Evolutionary conservation across 2,329 filamentous ascomycete species (phyloP).

Genomic region (Nothomitra cinnamomea): DNA sequence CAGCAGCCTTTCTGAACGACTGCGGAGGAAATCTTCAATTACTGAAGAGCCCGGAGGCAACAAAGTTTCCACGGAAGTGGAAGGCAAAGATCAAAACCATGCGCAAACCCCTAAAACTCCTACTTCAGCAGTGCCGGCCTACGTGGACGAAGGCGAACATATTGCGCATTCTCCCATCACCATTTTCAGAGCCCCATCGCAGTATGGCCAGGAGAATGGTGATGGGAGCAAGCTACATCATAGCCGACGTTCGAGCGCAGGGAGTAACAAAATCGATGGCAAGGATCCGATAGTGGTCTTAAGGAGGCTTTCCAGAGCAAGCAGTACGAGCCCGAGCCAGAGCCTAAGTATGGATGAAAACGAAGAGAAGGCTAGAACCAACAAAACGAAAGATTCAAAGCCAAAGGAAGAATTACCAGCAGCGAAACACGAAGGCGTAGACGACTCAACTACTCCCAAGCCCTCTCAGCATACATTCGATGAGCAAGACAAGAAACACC

Average conservation of each 20-base stretch:
- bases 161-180: neutral
- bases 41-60: neutral
- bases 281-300: constrained; percentile 29
- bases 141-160: neutral
- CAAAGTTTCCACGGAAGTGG: neutral
- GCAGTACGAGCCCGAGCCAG: constrained; percentile 29
- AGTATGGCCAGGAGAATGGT: neutral
- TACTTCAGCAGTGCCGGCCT: neutral
- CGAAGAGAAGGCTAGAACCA: constrained; percentile 4
- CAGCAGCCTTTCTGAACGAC: neutral
- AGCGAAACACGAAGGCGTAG: neutral
- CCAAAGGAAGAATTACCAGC: neutral
- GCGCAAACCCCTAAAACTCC: neutral
- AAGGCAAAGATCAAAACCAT: neutral
- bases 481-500: neutral
- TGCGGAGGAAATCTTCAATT: constrained; percentile 10
- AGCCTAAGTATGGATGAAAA: constrained; percentile 10
- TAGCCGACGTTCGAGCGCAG: constrained; percentile 15
- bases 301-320: constrained; percentile 26
- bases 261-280: constrained; percentile 12
- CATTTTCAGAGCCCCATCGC: neutral
- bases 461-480: neutral
- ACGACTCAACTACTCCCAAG: neutral
- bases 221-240: neutral
- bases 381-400: neutral